Evolutionary conservation across 495 filamentous ascomycete species (phyloP).

Genomic region (Trichoderma reesei): DNA sequence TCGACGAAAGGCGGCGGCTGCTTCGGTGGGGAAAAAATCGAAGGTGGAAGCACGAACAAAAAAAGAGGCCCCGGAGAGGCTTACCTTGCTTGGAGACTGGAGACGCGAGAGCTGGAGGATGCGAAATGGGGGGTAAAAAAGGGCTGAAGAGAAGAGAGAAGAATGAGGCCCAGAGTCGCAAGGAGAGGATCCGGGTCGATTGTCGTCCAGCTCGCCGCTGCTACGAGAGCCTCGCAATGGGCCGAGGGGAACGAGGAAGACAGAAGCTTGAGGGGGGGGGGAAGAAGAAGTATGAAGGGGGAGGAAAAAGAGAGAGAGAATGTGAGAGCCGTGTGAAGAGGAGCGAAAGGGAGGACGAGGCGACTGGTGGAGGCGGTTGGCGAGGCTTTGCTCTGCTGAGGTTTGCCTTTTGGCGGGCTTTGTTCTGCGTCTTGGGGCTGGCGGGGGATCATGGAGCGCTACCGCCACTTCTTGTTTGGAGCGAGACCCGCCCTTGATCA

Average conservation of each 20-base stretch:
- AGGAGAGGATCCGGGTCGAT: not conserved
- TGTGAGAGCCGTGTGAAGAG: conserved; percentile 7
- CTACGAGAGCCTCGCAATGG: conserved; percentile 10
- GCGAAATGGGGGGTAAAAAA: not conserved
- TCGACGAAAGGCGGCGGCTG: conserved; percentile 5
- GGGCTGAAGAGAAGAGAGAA: not conserved
- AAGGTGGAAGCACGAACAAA: conserved; percentile 5
- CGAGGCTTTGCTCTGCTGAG: conserved; percentile 10
- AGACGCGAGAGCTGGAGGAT: too few species aligned
- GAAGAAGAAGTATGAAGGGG: not conserved
- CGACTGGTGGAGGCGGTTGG: not conserved
- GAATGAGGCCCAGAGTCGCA: not conserved
- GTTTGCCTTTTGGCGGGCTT: too few species aligned
- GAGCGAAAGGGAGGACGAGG: conserved; percentile 11
- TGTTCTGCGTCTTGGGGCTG: not conserved
- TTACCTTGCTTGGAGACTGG: not conserved
- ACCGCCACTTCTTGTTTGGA: not conserved
- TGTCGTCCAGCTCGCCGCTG: conserved; percentile 10
- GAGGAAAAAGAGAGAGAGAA: not conserved
- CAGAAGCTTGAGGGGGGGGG: not conserved
- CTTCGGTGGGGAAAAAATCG: conserved; percentile 6
- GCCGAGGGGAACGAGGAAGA: too few species aligned
- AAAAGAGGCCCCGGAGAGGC: not conserved
- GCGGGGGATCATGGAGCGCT: not conserved
- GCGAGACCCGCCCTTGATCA: too few species aligned